Evolutionary conservation across 331 rosid genomes (phyloP).

Genomic region (Saraca asoca): DNA sequence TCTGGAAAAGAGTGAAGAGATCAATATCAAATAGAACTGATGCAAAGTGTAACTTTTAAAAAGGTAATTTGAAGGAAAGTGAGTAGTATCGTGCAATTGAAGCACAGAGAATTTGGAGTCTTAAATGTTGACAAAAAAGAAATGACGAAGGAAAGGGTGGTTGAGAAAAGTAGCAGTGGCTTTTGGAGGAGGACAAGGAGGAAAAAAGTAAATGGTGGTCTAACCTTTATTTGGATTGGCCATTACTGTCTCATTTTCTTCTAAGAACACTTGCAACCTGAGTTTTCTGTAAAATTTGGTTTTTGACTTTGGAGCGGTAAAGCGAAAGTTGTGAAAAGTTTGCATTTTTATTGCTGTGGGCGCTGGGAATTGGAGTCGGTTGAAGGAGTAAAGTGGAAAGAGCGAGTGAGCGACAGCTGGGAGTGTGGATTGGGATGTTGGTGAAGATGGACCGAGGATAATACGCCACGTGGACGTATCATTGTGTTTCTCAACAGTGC

Average conservation of each 20-base stretch:
- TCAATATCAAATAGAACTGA: conserved; percentile 1
- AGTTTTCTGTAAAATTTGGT: neutral
- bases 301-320: neutral
- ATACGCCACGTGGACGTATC: conserved; percentile 26
- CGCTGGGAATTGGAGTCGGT: neutral
- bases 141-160: conserved; percentile 36
- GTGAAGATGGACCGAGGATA: neutral
- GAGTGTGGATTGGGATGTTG: neutral
- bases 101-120: conserved; percentile 21
- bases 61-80: neutral
- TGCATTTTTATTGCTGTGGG: neutral
- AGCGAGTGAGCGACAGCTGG: neutral
- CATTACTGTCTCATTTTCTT: neutral
- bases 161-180: conserved; percentile 24
- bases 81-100: conserved; percentile 3
- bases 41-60: neutral
- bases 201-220: neutral
- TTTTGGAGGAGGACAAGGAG: conserved; percentile 12
- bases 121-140: conserved; percentile 39
- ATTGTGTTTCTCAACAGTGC: neutral
- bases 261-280: neutral
- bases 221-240: conserved; percentile 19
- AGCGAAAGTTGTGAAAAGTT: neutral
- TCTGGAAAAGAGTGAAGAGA: neutral
- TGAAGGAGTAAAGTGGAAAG: neutral